Conservation (phyloP, 768 basidiomycete species). For the Boletus rubropictus region DNA sequence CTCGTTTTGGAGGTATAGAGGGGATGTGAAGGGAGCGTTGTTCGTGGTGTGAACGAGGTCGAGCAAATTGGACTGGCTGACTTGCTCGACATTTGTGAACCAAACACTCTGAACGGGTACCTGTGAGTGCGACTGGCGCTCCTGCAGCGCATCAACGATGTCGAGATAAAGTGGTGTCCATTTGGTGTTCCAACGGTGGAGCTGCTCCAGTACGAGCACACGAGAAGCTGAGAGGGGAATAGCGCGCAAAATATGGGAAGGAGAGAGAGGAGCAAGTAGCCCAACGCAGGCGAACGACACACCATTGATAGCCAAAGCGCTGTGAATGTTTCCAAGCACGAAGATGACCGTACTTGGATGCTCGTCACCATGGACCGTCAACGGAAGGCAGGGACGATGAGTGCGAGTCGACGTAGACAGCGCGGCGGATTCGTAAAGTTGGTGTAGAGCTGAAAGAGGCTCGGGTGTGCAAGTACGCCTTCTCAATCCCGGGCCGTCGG, state of each 20-base stretch:
- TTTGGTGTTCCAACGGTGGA: conserved; percentile 68
- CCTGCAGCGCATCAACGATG: conserved; percentile 65
- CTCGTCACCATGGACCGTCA: conserved; percentile 45
- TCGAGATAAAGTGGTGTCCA: conserved; percentile 89
- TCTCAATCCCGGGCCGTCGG: not conserved
- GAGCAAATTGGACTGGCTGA: conserved; percentile 41
- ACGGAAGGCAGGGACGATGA: conserved; percentile 55
- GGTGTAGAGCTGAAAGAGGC: conserved; percentile 33
- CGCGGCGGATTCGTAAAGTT: conserved; percentile 63
- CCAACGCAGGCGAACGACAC: conserved; percentile 60
- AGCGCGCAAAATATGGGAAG: conserved; percentile 47
- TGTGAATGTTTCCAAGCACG: conserved; percentile 51
- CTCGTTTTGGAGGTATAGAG: conserved; percentile 45
- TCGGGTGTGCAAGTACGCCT: not conserved
- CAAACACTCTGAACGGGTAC: conserved; percentile 58
- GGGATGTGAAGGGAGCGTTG: conserved; percentile 33
- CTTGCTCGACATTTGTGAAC: conserved; percentile 45
- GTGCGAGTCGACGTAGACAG: conserved; percentile 58
- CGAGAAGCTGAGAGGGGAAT: conserved; percentile 60
- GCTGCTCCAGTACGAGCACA: conserved; percentile 79
- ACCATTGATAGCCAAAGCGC: conserved; percentile 45
- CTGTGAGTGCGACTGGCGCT: conserved; percentile 41
- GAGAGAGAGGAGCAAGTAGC: conserved; percentile 63
- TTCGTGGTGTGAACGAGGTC: conserved; percentile 45
- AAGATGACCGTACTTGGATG: conserved; percentile 66